phyloP scores from a whole-genome alignment of 2,329 filamentous ascomycete species.

The Coniosporium tulheliwenetii region DNA sequence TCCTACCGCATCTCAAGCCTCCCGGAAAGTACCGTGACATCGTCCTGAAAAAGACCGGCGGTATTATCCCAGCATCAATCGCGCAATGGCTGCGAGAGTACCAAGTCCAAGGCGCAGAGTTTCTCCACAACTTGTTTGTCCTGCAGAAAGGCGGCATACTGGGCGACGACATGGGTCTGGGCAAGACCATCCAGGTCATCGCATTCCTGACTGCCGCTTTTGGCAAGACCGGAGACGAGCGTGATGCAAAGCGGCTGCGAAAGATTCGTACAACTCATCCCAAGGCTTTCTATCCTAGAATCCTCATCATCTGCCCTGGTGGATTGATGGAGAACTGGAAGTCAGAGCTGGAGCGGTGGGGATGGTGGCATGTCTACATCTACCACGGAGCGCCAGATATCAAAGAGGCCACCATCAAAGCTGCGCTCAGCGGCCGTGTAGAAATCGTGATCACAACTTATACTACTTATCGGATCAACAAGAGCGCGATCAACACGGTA shows the following conservation, averaged over 20 bases:
- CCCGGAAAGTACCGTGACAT: conserved; percentile 62
- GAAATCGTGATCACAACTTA: conserved; percentile 96
- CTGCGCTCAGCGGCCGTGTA: conserved; percentile 58
- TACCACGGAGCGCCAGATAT: conserved; percentile 54
- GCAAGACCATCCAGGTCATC: conserved; percentile 93
- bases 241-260: conserved; percentile 74
- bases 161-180: conserved; percentile 93
- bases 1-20: conserved; percentile 48
- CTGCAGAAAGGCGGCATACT: conserved; percentile 83
- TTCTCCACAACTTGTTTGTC: conserved; percentile 78
- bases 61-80: conserved; percentile 73
- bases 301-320: conserved; percentile 78
- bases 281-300: conserved; percentile 63
- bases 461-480: conserved; percentile 65
- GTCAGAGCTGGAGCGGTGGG: conserved; percentile 75
- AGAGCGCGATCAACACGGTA: conserved; percentile 64
- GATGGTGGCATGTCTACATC: conserved; percentile 80
- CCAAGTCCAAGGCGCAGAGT: conserved; percentile 70
- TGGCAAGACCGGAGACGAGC: conserved; percentile 80
- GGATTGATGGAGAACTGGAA: conserved; percentile 85
- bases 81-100: conserved; percentile 88
- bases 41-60: conserved; percentile 56
- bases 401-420: conserved; percentile 54
- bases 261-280: conserved; percentile 52
- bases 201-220: conserved; percentile 84